phyloP scores from a whole-genome alignment of 305 asterid genomes.

The Fraxinus floribunda region DNA sequence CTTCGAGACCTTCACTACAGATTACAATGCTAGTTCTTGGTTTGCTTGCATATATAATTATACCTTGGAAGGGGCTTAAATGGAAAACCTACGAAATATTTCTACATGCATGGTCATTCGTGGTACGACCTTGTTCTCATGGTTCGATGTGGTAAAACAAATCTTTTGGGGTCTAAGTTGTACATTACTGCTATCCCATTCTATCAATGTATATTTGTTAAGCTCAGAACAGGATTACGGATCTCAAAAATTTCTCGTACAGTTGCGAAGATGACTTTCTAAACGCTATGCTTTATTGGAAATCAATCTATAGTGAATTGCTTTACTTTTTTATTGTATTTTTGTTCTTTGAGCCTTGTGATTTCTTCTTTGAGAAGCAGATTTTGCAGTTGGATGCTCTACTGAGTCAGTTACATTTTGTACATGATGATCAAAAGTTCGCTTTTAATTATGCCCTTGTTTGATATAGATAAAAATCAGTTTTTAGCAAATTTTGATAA shows the following conservation, averaged over 20 bases:
- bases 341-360: neutral
- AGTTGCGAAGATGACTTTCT: neutral
- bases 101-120: neutral
- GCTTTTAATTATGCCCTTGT: neutral
- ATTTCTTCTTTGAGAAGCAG: neutral
- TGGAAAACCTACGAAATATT: neutral
- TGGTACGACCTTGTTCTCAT: neutral
- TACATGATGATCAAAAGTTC: neutral
- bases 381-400: neutral
- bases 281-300: neutral
- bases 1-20: slow-evolving; percentile 61
- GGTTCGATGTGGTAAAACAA: neutral
- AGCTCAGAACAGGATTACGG: neutral
- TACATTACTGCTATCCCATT: neutral
- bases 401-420: neutral
- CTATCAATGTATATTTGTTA: neutral
- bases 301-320: neutral
- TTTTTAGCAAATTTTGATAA: neutral
- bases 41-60: neutral
- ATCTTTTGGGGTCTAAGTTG: neutral
- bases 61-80: neutral
- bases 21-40: slow-evolving; percentile 37
- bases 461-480: neutral
- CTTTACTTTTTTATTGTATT: too few relatives aligned
- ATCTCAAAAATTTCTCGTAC: neutral